These are phyloP conservation scores for Fraxinus quadrangulata DNA, from an alignment of 257 asterid species.

Conservation along the genomic window DNA sequence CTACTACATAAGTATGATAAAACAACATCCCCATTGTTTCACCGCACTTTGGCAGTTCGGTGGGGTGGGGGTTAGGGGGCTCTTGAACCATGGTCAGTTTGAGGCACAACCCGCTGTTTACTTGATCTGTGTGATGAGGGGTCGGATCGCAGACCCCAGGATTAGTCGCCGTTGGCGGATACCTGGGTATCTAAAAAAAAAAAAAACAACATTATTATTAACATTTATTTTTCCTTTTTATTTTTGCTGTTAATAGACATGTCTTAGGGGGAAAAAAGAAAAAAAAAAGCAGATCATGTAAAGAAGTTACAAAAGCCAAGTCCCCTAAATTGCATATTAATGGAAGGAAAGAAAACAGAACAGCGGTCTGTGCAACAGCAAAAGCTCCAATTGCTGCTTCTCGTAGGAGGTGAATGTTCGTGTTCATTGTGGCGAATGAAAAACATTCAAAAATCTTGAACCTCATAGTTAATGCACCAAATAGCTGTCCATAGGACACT, in stretches of 20 bases:
- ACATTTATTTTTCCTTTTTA: neutral
- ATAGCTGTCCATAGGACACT: neutral
- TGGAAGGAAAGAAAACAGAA: slow-evolving; percentile 57
- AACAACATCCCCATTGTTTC: too few relatives aligned
- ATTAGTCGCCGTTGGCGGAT: too few relatives aligned
- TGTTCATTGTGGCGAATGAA: neutral
- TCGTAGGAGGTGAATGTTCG: slow-evolving; percentile 56
- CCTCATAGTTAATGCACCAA: neutral
- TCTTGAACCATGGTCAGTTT: too few relatives aligned
- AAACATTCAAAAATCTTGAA: slow-evolving; percentile 61
- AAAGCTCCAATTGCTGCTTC: slow-evolving; percentile 48
- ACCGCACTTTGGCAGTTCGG: too few relatives aligned
- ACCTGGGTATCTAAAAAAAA: too few relatives aligned
- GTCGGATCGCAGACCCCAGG: too few relatives aligned
- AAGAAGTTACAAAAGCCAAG: slow-evolving; percentile 66
- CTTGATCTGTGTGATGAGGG: too few relatives aligned
- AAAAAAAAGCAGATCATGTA: slow-evolving; percentile 52
- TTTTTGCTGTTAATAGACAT: neutral
- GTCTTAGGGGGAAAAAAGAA: neutral
- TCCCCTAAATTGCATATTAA: slow-evolving; percentile 69
- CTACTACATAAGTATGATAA: slow-evolving; percentile 65
- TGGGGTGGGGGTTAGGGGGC: too few relatives aligned
- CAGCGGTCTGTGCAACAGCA: slow-evolving; percentile 34
- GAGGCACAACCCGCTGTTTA: too few relatives aligned
- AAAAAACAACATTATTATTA: too few relatives aligned